phyloP scores from a whole-genome alignment of 805 yeast genomes.

The Pichia nanzhaoensis region DNA sequence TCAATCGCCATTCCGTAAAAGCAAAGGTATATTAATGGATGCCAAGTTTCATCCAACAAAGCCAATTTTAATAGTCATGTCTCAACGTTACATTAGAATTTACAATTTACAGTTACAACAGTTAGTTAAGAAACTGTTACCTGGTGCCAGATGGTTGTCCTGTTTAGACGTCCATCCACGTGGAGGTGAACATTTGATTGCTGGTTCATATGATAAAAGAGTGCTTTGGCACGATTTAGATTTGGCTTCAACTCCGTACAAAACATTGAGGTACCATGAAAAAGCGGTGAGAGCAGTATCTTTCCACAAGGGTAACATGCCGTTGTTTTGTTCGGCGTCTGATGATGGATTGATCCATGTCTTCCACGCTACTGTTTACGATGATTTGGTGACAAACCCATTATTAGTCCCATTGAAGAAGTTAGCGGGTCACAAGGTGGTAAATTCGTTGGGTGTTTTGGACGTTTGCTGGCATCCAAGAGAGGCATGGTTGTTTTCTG shows the following conservation, averaged over 20 bases:
- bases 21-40: conserved; percentile 91
- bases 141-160: conserved; percentile 95
- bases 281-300: conserved; percentile 85
- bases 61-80: conserved; percentile 89
- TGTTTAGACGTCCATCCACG: conserved; percentile 90
- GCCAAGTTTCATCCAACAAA: conserved; percentile 96
- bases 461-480: conserved; percentile 92
- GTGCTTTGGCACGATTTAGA: conserved; percentile 98
- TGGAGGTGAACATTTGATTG: conserved; percentile 84
- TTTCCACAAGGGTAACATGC: conserved; percentile 80
- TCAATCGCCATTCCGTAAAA: conserved; percentile 90
- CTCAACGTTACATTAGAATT: conserved; percentile 86
- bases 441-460: conserved; percentile 78
- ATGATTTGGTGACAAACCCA: conserved; percentile 92
- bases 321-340: conserved; percentile 88
- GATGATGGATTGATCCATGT: conserved; percentile 93
- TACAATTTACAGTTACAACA: conserved; percentile 87
- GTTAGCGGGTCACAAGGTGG: conserved; percentile 79
- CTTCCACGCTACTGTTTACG: conserved; percentile 95
- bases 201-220: conserved; percentile 89
- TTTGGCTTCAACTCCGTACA: conserved; percentile 81
- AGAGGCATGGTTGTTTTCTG: conserved; percentile 96
- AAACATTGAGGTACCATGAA: conserved; percentile 90
- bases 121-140: conserved; percentile 74
- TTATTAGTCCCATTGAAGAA: conserved; percentile 93